These are phyloP conservation scores for Spiraea crenata DNA, from an alignment of 331 rosid species.

Conservation along the genomic window DNA sequence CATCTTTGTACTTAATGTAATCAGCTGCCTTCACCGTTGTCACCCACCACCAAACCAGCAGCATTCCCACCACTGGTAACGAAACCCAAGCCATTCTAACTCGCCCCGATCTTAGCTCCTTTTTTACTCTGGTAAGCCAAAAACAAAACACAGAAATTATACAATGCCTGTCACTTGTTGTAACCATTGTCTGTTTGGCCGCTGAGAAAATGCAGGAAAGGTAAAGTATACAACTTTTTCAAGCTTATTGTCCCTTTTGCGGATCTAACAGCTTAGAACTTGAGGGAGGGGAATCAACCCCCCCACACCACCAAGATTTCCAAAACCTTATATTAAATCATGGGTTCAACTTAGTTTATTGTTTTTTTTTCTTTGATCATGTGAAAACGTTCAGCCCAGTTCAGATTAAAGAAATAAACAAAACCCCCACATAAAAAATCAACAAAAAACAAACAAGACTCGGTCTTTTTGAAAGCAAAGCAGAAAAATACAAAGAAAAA, in stretches of 20 bases:
- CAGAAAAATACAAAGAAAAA: too few species aligned
- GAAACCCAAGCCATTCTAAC: slow-evolving; percentile 39
- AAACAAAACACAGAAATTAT: not conserved
- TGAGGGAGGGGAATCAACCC: not conserved
- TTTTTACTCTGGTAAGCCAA: slow-evolving; percentile 12
- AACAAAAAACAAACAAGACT: not conserved
- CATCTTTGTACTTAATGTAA: slow-evolving; percentile 54
- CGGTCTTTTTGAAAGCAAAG: too few species aligned
- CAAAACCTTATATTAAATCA: not conserved
- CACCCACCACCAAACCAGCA: slow-evolving; percentile 29
- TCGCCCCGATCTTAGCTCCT: not conserved
- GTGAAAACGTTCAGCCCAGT: not conserved
- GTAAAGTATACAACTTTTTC: not conserved
- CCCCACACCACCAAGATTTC: not conserved
- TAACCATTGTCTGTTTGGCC: slow-evolving; percentile 1
- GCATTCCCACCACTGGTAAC: slow-evolving; percentile 20
- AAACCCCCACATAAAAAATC: not conserved
- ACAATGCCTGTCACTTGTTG: not conserved
- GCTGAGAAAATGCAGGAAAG: not conserved
- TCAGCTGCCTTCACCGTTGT: slow-evolving; percentile 26
- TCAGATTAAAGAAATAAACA: not conserved
- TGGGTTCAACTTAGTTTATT: not conserved
- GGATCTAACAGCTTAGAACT: not conserved
- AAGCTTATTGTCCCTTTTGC: not conserved
- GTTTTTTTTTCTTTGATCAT: not conserved